Conservation (phyloP, 371 early-diverging fungal species). For the Rhizomucor miehei region DNA sequence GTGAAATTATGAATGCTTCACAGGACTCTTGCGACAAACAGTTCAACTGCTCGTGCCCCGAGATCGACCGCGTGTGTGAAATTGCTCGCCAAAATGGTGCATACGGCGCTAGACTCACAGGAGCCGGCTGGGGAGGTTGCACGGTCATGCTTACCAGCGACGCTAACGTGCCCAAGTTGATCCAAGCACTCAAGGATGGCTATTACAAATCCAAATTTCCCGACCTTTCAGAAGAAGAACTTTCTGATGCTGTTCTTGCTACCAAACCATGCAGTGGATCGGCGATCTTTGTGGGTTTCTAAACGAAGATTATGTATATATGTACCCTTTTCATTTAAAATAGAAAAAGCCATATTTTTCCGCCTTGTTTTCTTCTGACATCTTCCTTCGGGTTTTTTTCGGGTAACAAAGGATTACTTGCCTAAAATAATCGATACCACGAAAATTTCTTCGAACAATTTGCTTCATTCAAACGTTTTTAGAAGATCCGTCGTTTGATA, state of each 20-base stretch:
- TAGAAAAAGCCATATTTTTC: too few species aligned
- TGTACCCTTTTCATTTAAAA: too few species aligned
- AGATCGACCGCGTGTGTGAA: constrained; percentile 78
- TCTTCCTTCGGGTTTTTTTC: too few species aligned
- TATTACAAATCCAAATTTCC: constrained; percentile 69
- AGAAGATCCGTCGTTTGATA: too few species aligned
- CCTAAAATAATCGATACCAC: too few species aligned
- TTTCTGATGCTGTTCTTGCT: constrained; percentile 56
- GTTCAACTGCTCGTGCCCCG: constrained; percentile 88
- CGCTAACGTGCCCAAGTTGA: constrained; percentile 60
- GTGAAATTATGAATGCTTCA: constrained; percentile 87
- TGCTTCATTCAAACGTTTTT: too few species aligned
- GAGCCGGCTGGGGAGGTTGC: constrained; percentile 98
- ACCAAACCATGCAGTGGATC: constrained; percentile 65
- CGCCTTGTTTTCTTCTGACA: too few species aligned
- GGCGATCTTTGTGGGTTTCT: constrained; percentile 43
- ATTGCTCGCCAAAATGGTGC: constrained; percentile 76
- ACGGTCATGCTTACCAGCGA: constrained; percentile 82
- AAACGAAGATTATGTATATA: neutral
- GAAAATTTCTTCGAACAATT: too few species aligned
- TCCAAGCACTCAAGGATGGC: constrained; percentile 60
- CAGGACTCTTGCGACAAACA: constrained; percentile 79
- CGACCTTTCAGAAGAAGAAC: constrained; percentile 44
- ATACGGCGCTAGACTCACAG: constrained; percentile 82
- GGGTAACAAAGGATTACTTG: too few species aligned